Percentiles rank a stretch among this genome's conserved stretches.
phyloP scores from a whole-genome alignment of 257 asterid genomes.

The Agastache rugosa region DNA sequence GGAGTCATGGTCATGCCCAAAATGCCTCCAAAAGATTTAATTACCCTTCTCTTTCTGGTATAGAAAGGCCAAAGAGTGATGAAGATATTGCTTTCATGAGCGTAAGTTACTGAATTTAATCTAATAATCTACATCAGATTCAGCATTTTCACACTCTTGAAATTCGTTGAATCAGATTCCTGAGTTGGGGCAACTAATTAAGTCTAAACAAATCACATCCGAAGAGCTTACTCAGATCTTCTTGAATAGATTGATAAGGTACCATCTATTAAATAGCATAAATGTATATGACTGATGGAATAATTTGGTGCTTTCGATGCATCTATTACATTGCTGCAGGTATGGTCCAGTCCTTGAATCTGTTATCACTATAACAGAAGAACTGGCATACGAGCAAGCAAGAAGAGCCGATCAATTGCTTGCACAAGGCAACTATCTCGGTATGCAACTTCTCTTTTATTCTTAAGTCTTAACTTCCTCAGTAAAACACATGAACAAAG shows the following conservation, averaged over 20 bases:
- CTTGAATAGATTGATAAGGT: constrained; percentile 79
- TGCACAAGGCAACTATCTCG: constrained; percentile 67
- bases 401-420: constrained; percentile 77
- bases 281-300: not conserved
- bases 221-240: constrained; percentile 73
- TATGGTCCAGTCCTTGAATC: constrained; percentile 85
- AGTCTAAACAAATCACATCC: constrained; percentile 72
- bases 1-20: constrained; percentile 47
- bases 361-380: constrained; percentile 86
- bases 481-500: not conserved
- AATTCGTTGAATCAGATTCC: constrained; percentile 60
- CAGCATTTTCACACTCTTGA: constrained; percentile 10
- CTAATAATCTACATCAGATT: not conserved
- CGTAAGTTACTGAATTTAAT: constrained; percentile 48
- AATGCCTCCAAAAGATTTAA: constrained; percentile 45
- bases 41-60: constrained; percentile 54
- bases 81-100: constrained; percentile 93
- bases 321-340: constrained; percentile 45
- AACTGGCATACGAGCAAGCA: constrained; percentile 84
- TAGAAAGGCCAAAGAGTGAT: constrained; percentile 62
- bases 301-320: constrained; percentile 9
- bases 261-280: not conserved
- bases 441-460: constrained; percentile 40
- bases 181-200: constrained; percentile 81
- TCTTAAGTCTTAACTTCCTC: not conserved